Conservation (phyloP, 306 rosid species). For the Oemleria cerasiformis region DNA sequence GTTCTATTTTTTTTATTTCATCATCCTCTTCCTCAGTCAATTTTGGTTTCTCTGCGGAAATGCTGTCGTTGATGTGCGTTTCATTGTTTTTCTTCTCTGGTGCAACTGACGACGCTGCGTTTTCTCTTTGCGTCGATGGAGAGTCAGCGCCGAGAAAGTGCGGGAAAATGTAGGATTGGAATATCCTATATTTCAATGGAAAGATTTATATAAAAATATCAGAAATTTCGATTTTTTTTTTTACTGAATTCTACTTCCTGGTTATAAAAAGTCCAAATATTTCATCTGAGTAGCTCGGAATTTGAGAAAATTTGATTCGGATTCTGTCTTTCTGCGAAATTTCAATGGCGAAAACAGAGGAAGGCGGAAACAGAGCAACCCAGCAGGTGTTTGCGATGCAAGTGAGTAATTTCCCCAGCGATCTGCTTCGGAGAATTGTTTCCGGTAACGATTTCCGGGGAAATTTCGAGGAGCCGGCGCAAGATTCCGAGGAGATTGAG, state of each 20-base stretch:
- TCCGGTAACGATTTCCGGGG: conserved; percentile 26
- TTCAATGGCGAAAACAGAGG: conserved; percentile 46
- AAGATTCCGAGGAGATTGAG: conserved; percentile 43
- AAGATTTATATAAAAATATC: background rate
- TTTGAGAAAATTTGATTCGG: background rate
- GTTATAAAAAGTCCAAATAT: background rate
- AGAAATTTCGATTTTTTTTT: background rate
- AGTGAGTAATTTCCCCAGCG: conserved; percentile 34
- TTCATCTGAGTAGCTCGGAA: conserved; percentile 6
- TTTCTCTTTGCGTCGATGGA: background rate
- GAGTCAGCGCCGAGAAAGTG: conserved; percentile 15
- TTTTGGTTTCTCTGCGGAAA: background rate
- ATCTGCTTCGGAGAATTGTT: conserved; percentile 43
- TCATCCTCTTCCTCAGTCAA: background rate
- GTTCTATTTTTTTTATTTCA: background rate
- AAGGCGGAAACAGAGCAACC: conserved; percentile 21
- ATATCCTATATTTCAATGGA: background rate
- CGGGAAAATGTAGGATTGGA: conserved; percentile 26
- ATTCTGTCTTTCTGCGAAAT: background rate
- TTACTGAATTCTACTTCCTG: background rate
- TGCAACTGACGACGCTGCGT: background rate
- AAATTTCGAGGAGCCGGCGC: conserved; percentile 22
- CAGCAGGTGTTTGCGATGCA: conserved; percentile 19
- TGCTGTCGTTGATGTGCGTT: background rate
- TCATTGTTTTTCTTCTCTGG: background rate